Evolutionary conservation across 2,329 filamentous ascomycete genomes (phyloP).

Genomic region (Aspergillus intermedius): DNA sequence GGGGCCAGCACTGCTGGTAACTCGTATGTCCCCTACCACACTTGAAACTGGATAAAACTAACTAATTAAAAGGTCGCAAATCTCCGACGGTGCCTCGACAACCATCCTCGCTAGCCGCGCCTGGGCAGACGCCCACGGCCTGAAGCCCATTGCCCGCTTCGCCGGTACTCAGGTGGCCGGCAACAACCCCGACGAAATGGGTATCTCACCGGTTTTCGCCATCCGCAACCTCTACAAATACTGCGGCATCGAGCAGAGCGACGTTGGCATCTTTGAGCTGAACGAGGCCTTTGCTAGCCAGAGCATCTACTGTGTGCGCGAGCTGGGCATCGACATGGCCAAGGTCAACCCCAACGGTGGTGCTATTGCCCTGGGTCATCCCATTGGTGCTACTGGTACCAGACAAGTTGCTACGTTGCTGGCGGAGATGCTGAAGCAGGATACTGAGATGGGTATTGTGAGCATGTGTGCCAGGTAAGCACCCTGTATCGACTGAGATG

Average conservation of each 20-base stretch:
- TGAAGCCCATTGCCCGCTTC: conserved; percentile 86
- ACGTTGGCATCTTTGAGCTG: conserved; percentile 81
- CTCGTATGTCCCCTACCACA: conserved; percentile 10
- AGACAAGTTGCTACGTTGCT: conserved; percentile 85
- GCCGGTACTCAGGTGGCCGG: conserved; percentile 82
- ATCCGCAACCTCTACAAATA: conserved; percentile 71
- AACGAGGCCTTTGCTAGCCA: conserved; percentile 96
- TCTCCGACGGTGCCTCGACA: conserved; percentile 57
- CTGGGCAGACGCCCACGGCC: conserved; percentile 70
- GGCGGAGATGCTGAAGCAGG: conserved; percentile 68
- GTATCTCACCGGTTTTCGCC: conserved; percentile 56
- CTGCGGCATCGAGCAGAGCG: conserved; percentile 65
- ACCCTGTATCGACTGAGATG: background rate
- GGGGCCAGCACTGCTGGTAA: conserved; percentile 70
- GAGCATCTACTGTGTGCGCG: conserved; percentile 80
- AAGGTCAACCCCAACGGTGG: conserved; percentile 83
- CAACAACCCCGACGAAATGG: conserved; percentile 87
- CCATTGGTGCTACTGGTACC: conserved; percentile 76
- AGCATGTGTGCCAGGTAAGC: conserved; percentile 72
- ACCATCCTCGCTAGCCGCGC: conserved; percentile 86
- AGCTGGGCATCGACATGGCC: conserved; percentile 53
- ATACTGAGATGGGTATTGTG: conserved; percentile 81
- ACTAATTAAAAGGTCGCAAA: conserved; percentile 15
- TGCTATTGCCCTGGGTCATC: conserved; percentile 85
- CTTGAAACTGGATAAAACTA: background rate